Evolutionary conservation across 2,329 filamentous ascomycete species (phyloP).

Genomic region (Penicillium polonicum): DNA sequence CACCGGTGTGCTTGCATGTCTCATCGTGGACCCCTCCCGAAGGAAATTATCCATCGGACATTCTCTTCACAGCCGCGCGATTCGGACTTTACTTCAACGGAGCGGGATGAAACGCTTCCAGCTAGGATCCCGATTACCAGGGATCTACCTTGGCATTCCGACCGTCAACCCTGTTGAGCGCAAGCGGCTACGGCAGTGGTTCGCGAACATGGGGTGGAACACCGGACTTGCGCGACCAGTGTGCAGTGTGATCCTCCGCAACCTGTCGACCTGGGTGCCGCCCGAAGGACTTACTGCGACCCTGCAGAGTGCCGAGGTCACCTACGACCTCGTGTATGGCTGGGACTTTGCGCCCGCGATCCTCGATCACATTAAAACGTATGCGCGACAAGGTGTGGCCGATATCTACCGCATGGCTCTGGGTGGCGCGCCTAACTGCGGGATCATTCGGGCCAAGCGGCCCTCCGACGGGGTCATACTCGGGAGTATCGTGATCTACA

Average conservation of each 20-base stretch:
- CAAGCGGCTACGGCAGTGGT: conserved; percentile 71
- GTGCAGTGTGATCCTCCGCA: conserved; percentile 71
- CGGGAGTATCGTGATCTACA: conserved; percentile 78
- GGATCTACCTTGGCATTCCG: conserved; percentile 83
- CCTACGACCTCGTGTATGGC: conserved; percentile 81
- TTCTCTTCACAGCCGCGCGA: conserved; percentile 81
- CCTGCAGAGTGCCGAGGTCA: conserved; percentile 69
- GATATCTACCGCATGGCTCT: conserved; percentile 79
- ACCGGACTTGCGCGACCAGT: conserved; percentile 62
- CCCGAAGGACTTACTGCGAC: conserved; percentile 74
- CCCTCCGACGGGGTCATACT: conserved; percentile 66
- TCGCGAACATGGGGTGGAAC: conserved; percentile 87
- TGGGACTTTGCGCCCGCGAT: conserved; percentile 73
- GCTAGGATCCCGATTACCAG: conserved; percentile 75
- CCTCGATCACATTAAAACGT: conserved; percentile 69
- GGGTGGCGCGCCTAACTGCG: conserved; percentile 68
- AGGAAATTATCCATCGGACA: conserved; percentile 87
- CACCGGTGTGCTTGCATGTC: conserved; percentile 73
- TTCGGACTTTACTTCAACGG: conserved; percentile 70
- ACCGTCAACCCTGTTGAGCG: conserved; percentile 61
- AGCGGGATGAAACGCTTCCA: conserved; percentile 76
- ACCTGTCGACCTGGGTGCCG: conserved; percentile 69
- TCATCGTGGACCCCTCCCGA: conserved; percentile 86
- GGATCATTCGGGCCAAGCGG: conserved; percentile 78
- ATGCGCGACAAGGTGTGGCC: conserved; percentile 72